phyloP scores from a whole-genome alignment of 2,329 filamentous ascomycete genomes.

The Colletotrichum tanaceti region DNA sequence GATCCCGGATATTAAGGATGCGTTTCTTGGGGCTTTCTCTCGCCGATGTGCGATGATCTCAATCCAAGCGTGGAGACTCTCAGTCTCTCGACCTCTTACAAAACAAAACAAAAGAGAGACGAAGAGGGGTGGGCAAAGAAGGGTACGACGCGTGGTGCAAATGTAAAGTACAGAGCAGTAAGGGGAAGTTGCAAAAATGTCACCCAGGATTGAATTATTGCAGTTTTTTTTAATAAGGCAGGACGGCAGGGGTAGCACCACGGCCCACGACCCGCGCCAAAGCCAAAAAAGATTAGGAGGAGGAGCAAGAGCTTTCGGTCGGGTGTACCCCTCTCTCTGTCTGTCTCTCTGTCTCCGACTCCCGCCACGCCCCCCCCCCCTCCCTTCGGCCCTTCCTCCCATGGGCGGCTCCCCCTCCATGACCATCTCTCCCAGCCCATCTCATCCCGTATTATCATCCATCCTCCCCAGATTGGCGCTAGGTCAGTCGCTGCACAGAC shows the following conservation, averaged over 20 bases:
- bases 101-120: constrained; percentile 19
- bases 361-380: background rate
- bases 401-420: background rate
- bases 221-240: constrained; percentile 41
- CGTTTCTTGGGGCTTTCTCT: constrained; percentile 8
- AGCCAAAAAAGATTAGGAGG: constrained; percentile 34
- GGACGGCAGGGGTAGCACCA: constrained; percentile 40
- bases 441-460: constrained; percentile 17
- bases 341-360: constrained; percentile 5
- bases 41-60: constrained; percentile 22
- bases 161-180: constrained; percentile 36
- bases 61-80: constrained; percentile 32
- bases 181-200: constrained; percentile 42
- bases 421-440: constrained; percentile 9
- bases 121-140: constrained; percentile 20
- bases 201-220: constrained; percentile 40
- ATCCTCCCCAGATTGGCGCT: constrained; percentile 40
- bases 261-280: constrained; percentile 22
- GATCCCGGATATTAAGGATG: constrained; percentile 20
- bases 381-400: background rate
- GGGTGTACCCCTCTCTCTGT: constrained; percentile 15
- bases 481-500: constrained; percentile 40
- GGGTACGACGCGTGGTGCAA: constrained; percentile 19
- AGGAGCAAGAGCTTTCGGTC: constrained; percentile 5
- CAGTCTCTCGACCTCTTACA: constrained; percentile 36